These are phyloP conservation scores for Phytophthora parvispora DNA, from an alignment of 352 stramenopile species.

Conservation along the genomic window DNA sequence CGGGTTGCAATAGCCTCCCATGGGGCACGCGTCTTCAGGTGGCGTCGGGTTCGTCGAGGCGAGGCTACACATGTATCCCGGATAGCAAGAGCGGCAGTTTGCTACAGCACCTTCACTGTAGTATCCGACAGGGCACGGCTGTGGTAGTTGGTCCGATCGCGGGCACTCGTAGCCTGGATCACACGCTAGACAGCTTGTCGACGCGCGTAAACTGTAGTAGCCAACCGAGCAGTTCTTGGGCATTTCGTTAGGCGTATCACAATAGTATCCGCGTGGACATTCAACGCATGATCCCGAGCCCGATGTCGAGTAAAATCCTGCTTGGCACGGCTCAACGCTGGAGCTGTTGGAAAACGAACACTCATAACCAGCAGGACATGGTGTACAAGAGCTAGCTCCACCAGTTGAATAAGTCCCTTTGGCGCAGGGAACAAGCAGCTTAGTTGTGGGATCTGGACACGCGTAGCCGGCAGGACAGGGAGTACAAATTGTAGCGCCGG, in stretches of 20 bases:
- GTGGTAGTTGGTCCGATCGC: constrained; percentile 70
- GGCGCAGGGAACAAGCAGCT: constrained; percentile 52
- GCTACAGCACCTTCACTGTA: constrained; percentile 84
- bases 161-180: constrained; percentile 88
- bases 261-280: constrained; percentile 88
- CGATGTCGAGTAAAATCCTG: constrained; percentile 75
- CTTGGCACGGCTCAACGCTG: constrained; percentile 60
- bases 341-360: constrained; percentile 78
- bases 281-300: constrained; percentile 71
- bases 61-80: constrained; percentile 84
- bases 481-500: constrained; percentile 61
- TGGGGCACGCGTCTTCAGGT: constrained; percentile 84
- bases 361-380: constrained; percentile 81
- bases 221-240: constrained; percentile 81
- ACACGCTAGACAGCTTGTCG: constrained; percentile 76
- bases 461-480: constrained; percentile 77
- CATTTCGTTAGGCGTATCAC: constrained; percentile 68
- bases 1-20: constrained; percentile 92
- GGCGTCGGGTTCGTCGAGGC: constrained; percentile 87
- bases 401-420: constrained; percentile 70
- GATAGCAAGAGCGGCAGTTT: constrained; percentile 72
- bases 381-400: constrained; percentile 60
- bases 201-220: constrained; percentile 81
- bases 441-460: constrained; percentile 71
- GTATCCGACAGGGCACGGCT: constrained; percentile 89